Base-by-base conservation (phyloP, 441 rosid genomes). In the Aleurites moluccanus region DNA sequence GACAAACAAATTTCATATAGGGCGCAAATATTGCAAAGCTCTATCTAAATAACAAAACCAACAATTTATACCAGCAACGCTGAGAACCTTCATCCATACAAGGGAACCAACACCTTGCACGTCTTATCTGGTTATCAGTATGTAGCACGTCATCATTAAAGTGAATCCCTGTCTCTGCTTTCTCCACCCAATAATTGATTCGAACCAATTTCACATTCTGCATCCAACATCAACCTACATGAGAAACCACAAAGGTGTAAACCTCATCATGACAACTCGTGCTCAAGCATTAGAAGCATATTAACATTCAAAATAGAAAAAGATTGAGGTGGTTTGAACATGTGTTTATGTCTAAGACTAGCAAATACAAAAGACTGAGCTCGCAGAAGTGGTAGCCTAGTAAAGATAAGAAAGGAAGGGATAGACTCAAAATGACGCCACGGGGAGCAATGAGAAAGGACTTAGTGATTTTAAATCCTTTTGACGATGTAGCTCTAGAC, bases 61-160 rank as follows among this genome's bases (percentile, higher is more conserved):
- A 53, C 47, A 0, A 5, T 35, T 59, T 67, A 73, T 88, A 96
- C 99, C 99, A 85, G 90, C 97, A 96, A 57, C 89, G 88, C 85
- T 96, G 98, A 69, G 84, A 87, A 75, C 82, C 87, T 69, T 89
- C 94, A 66, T 96, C 98, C 56, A 92, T 82, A 79, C 97, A 96
- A 65, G 98, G 99, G 79, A 96, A 93, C 99, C 99, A 96, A 78
- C 97, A 93, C 44, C 98, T 88, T 47, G 98, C 97, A 76, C 98
- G 97, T 84, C 97, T 83, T 75, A 96, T 83, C 80, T 96, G 99
- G 80, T 90, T 95, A 83, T 93, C 88, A 45, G 97, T 93, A 77
- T 92, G 97, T n/a, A 96, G 78, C 77, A 92, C 90, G 77, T 87
- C 88, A 80, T 78, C 89, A 60, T 87, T 84, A 80, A 93, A 89